These are phyloP conservation scores for Rhodamnia rubescens DNA, from an alignment of 345 rosid species.

Conservation along the genomic window DNA sequence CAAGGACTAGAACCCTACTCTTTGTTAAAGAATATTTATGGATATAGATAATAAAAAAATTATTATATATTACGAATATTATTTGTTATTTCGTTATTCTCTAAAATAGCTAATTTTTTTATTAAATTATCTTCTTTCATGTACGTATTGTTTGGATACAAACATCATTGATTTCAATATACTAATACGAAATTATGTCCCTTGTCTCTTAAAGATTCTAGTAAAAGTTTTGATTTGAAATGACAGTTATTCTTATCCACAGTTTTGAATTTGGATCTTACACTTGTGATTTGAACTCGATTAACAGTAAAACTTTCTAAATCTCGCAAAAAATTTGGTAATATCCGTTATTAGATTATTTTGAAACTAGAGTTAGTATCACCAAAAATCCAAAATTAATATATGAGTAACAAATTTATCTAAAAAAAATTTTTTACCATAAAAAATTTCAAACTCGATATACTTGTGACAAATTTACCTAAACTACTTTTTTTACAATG, in stretches of 20 bases:
- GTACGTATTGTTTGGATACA: neutral
- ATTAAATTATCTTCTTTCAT: neutral
- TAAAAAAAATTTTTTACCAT: too few relatives aligned
- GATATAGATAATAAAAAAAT: neutral
- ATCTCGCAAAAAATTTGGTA: neutral
- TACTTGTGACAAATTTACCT: too few relatives aligned
- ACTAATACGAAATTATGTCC: neutral
- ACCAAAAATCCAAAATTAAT: too few relatives aligned
- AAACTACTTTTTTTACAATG: too few relatives aligned
- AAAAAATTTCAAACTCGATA: too few relatives aligned
- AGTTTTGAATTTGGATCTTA: accelerated
- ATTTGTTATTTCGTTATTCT: neutral
- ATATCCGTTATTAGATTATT: accelerated
- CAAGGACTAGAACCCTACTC: neutral
- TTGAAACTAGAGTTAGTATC: neutral
- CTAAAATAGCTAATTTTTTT: neutral
- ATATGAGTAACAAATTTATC: too few relatives aligned
- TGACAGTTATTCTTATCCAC: neutral
- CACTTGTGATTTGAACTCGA: neutral
- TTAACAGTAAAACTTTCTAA: neutral
- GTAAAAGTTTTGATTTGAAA: too few relatives aligned
- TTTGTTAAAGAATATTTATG: neutral
- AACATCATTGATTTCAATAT: neutral
- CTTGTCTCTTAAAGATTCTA: neutral
- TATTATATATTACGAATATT: neutral